Conservation (phyloP, 805 yeast genomes). For the Torulaspora indica region DNA sequence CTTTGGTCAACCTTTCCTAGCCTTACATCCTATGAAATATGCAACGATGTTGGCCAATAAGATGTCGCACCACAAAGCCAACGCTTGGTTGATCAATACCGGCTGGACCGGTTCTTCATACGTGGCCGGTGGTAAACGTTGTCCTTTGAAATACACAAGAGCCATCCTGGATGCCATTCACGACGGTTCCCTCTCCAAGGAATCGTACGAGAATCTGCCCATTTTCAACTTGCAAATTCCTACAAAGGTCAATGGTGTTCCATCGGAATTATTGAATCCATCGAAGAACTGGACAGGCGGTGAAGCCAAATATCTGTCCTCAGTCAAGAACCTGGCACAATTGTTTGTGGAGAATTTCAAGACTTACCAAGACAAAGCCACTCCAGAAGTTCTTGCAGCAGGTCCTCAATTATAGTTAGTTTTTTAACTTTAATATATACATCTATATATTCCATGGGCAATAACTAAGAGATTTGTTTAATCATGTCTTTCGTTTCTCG, state of each 20-base stretch:
- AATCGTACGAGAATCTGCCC: constrained; percentile 77
- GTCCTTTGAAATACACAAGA: constrained; percentile 96
- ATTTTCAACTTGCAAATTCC: constrained; percentile 87
- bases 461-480: background rate
- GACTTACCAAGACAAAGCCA: constrained; percentile 77
- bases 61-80: constrained; percentile 80
- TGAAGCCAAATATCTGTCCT: constrained; percentile 45
- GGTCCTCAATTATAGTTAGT: constrained; percentile 54
- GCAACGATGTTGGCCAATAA: constrained; percentile 94
- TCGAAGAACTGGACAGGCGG: constrained; percentile 72
- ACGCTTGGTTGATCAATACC: constrained; percentile 95
- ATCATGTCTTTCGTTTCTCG: background rate
- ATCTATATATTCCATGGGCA: constrained; percentile 3
- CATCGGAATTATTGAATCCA: constrained; percentile 81
- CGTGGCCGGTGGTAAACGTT: constrained; percentile 90
- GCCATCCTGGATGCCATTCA: constrained; percentile 93
- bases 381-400: constrained; percentile 84
- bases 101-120: constrained; percentile 98
- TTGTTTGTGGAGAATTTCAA: constrained; percentile 83
- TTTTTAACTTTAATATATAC: background rate
- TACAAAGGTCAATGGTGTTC: constrained; percentile 68
- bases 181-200: constrained; percentile 78
- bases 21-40: constrained; percentile 95
- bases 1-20: constrained; percentile 98
- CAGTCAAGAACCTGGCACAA: constrained; percentile 62